phyloP scores from a whole-genome alignment of 495 filamentous ascomycete genomes.

The Neurospora sublineolata region DNA sequence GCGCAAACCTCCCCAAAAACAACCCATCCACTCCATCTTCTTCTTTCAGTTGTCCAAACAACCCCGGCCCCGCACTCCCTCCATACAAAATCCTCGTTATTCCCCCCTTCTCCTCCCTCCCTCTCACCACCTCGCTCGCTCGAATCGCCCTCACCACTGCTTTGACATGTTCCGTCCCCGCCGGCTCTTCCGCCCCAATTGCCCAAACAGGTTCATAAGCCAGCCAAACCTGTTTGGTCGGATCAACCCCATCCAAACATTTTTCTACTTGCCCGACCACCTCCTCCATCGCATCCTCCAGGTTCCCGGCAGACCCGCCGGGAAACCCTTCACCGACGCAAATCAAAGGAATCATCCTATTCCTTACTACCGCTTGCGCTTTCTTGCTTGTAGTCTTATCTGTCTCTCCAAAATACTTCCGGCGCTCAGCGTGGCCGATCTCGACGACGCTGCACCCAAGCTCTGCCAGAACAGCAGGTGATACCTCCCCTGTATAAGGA shows the following conservation, averaged over 20 bases:
- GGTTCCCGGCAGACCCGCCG: too few species aligned
- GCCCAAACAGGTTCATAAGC: slow-evolving; percentile 90
- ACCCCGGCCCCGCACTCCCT: slow-evolving; percentile 66
- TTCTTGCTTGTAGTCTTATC: slow-evolving; percentile 53
- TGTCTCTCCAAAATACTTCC: slow-evolving; percentile 58
- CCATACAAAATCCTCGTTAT: slow-evolving; percentile 62
- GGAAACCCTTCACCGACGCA: slow-evolving; percentile 57
- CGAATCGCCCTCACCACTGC: slow-evolving; percentile 55
- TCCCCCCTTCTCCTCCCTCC: slow-evolving; percentile 37
- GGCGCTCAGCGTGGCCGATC: slow-evolving; percentile 68
- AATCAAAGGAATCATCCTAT: slow-evolving; percentile 65
- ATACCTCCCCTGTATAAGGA: slow-evolving; percentile 68
- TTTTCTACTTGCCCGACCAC: slow-evolving; percentile 51
- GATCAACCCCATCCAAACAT: slow-evolving; percentile 46
- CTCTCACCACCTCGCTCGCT: slow-evolving; percentile 26
- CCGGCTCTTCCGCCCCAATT: slow-evolving; percentile 65
- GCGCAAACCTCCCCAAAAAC: slow-evolving; percentile 73
- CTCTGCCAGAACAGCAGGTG: slow-evolving; percentile 49
- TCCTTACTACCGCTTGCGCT: slow-evolving; percentile 49
- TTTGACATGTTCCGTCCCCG: slow-evolving; percentile 57
- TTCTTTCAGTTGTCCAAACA: slow-evolving; percentile 52
- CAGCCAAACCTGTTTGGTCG: slow-evolving; percentile 56
- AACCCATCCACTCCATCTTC: slow-evolving; percentile 57
- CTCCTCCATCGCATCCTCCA: slow-evolving; percentile 24
- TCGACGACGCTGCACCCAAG: slow-evolving; percentile 62